Evolutionary conservation across 202 grass and related monocot genomes (phyloP).

Genomic region (Brachypodium distachyon): DNA sequence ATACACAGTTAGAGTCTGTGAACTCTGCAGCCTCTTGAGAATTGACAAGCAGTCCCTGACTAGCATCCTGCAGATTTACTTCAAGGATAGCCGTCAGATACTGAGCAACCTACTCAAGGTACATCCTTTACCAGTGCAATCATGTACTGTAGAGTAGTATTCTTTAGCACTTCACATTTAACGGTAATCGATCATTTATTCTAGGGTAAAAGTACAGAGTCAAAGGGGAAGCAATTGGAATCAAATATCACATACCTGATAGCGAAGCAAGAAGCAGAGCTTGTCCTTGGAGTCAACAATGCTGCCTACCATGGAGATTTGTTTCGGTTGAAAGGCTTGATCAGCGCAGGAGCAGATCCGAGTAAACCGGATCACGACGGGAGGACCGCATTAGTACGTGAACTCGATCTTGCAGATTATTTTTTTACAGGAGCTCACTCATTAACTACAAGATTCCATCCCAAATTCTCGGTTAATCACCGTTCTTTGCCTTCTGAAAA

Average conservation of each 20-base stretch:
- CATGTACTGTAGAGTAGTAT: too few species aligned
- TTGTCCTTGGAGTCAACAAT: slow-evolving; percentile 64
- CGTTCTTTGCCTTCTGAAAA: not conserved
- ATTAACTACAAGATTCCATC: not conserved
- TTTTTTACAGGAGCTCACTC: not conserved
- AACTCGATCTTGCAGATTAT: not conserved
- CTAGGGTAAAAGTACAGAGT: slow-evolving; percentile 40
- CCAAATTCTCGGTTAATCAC: not conserved
- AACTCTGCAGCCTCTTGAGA: slow-evolving; percentile 69
- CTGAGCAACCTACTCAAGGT: slow-evolving; percentile 79
- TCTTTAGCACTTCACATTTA: not conserved
- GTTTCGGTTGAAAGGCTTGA: slow-evolving; percentile 52
- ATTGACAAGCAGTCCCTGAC: slow-evolving; percentile 83
- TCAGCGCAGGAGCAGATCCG: slow-evolving; percentile 83
- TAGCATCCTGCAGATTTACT: slow-evolving; percentile 59
- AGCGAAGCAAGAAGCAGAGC: slow-evolving; percentile 76
- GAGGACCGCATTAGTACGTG: slow-evolving; percentile 66
- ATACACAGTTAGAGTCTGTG: slow-evolving; percentile 53
- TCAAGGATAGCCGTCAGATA: slow-evolving; percentile 70
- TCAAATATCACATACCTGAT: slow-evolving; percentile 66
- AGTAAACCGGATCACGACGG: slow-evolving; percentile 77
- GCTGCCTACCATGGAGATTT: slow-evolving; percentile 77
- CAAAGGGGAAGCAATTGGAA: slow-evolving; percentile 60
- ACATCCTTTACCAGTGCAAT: not conserved
- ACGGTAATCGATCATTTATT: not conserved